Evolutionary conservation across 371 early-diverging fungal species (phyloP), one percentile per base, ranked within the genome.

Genomic region (Rhizopus stolonifer): DNA sequence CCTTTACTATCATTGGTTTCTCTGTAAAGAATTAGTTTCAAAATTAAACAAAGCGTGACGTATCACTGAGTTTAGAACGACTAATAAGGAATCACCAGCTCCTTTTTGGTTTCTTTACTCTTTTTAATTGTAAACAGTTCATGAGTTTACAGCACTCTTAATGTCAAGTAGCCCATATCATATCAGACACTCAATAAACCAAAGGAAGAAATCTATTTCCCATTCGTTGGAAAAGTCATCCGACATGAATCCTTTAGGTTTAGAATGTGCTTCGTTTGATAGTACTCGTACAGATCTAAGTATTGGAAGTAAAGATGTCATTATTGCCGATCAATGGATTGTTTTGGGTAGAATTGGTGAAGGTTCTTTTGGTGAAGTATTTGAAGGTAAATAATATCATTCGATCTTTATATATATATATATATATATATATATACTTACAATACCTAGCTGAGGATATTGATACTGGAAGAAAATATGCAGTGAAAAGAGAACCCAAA

Each of bases 341-440:
- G 79, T 79, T n/a, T 57, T 79, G 25, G 80, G 77, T 39, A 78
- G 80, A 58, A 81, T 83, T 56, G 83, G 83, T 14, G 79, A 83
- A 67, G 83, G 83, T n/a, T 81, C 80, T 7, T 83, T 80, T 70
- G 83, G 83, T 15, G 83, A 83, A 63, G 83, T 83, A 22, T 83
- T 80, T 67, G 75, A 78, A 76, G 83, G 83, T 82, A 68, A 13
- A 22, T 17, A 15, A 17, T 5, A 9, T 15, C 18, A 7, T 19
- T 8, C 15, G 19, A 6, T 42, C n/a, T n/a, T n/a, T 29, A 15
- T 8, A 31, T 22, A 39, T 18, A 13, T 21, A 11, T 13, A 3
- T 34, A 5, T 14, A 6, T 14, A 26, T 23, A 18, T 18, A 43
- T 36, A 17, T 23, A 44, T 23, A 18, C 18, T 44, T 25, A 13